Evolutionary conservation across 2,329 filamentous ascomycete genomes (phyloP).

Genomic region (Beauveria brongniartii): DNA sequence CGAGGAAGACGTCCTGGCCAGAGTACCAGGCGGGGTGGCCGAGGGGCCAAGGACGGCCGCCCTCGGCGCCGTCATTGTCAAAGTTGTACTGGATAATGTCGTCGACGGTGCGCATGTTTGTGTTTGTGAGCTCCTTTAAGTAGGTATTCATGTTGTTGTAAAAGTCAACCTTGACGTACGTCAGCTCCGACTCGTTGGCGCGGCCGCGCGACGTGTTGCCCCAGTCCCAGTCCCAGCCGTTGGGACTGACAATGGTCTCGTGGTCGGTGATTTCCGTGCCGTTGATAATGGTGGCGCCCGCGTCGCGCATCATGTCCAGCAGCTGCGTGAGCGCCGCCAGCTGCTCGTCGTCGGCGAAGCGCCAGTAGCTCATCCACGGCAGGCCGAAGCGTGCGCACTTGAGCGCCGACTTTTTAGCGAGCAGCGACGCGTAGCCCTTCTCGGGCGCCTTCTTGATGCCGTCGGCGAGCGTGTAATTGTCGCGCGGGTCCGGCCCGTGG

Average conservation of each 20-base stretch:
- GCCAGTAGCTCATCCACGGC: constrained; percentile 67
- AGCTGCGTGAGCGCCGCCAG: constrained; percentile 38
- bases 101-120: constrained; percentile 48
- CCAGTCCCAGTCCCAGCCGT: constrained; percentile 70
- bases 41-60: constrained; percentile 49
- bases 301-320: constrained; percentile 44
- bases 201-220: constrained; percentile 48
- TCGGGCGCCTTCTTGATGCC: constrained; percentile 39
- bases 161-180: constrained; percentile 63
- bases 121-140: constrained; percentile 54
- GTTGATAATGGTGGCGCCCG: constrained; percentile 62
- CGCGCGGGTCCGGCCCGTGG: constrained; percentile 52
- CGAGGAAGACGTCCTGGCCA: constrained; percentile 64
- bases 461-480: constrained; percentile 59
- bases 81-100: constrained; percentile 60
- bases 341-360: constrained; percentile 48
- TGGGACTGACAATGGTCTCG: constrained; percentile 52
- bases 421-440: constrained; percentile 48
- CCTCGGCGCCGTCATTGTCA: constrained; percentile 57
- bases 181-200: constrained; percentile 68
- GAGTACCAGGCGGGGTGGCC: constrained; percentile 56
- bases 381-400: constrained; percentile 59
- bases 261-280: constrained; percentile 59
- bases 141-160: constrained; percentile 56
- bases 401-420: constrained; percentile 44